These are phyloP conservation scores for Aphanocladium album DNA, from an alignment of 2,329 filamentous ascomycete genomes.

Conservation along the genomic window DNA sequence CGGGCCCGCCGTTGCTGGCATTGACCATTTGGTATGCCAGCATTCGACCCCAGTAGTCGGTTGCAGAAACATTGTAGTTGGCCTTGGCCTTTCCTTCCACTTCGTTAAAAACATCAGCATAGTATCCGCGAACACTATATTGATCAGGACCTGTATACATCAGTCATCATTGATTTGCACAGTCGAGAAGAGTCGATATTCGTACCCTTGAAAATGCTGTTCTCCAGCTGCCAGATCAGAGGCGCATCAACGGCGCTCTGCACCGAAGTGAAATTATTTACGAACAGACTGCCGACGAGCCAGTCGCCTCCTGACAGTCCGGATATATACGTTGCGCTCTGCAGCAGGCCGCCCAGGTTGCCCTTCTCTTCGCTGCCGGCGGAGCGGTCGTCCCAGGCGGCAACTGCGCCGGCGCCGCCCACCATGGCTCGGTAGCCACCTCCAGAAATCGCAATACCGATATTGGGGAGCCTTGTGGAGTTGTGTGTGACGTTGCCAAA, in stretches of 20 bases:
- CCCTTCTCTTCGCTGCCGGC: constrained; percentile 41
- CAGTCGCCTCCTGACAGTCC: constrained; percentile 79
- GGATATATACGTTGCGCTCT: constrained; percentile 74
- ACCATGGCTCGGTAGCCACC: constrained; percentile 84
- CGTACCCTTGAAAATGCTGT: constrained; percentile 32
- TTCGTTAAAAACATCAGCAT: constrained; percentile 49
- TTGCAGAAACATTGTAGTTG: constrained; percentile 59
- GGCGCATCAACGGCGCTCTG: constrained; percentile 25
- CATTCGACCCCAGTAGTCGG: constrained; percentile 76
- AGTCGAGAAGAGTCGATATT: constrained; percentile 9
- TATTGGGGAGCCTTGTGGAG: constrained; percentile 46
- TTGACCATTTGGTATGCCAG: constrained; percentile 75
- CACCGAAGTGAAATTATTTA: constrained; percentile 72
- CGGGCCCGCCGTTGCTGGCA: constrained; percentile 61
- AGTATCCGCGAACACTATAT: constrained; percentile 46
- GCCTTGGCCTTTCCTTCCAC: constrained; percentile 59
- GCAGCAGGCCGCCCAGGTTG: constrained; percentile 74
- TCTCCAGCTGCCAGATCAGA: constrained; percentile 32
- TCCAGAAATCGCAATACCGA: constrained; percentile 74
- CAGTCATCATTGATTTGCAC: background rate
- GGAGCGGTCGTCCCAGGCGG: constrained; percentile 74
- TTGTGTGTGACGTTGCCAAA: constrained; percentile 62
- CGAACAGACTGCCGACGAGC: constrained; percentile 67
- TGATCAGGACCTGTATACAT: constrained; percentile 31
- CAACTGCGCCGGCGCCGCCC: constrained; percentile 73